Evolutionary conservation across 1,139 yeast species (phyloP), one percentile per base, ranked within the genome.

Genomic region (Kodamaea sp.): DNA sequence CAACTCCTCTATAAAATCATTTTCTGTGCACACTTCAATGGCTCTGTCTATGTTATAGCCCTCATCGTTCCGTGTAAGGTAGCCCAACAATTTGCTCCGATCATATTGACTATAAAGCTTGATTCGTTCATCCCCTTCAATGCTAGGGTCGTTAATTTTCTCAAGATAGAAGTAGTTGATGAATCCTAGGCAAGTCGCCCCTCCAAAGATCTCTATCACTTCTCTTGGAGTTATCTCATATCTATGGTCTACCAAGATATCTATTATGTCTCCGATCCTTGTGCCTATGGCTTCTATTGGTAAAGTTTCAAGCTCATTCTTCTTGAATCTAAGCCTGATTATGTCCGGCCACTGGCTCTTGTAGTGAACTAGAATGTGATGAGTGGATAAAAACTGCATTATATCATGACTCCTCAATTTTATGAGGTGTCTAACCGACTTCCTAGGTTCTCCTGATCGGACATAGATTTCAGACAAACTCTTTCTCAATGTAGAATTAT

Each of bases 1-100:
- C 31, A 88, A 66, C 52, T 90, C 97, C 30, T 83, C 79, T 22
- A 70, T 72, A 31, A 64, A 61, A 1, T 69, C 70, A 28, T 71
- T 67, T 8, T 57, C 40, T 39, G 80, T 80, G 49, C 96, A 87
- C 1, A 83, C 57, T 7, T 62, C 57, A 13, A 88, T 77, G 0
- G 96, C 96, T 22, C 56, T 51, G 32, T 80, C 86, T 26, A 88
- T 74, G 43, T 85, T 77, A 58, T 89, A 92, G 41, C 18, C 24
- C n/a, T 26, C 28, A 9, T 37, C 41, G 16, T 37, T 30, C 15
- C 20, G 28, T 10, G 30, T 31, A n/a, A 37, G 32, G 53, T 78
- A 88, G 0, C 71, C 70, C 25, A 83, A 59, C 7, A 90, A 67
- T 37, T 69, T 65, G 1, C 57, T 48, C 11, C 80, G 64, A 37